Percentiles rank a stretch among this genome's conserved stretches.
phyloP scores from a whole-genome alignment of 2,329 filamentous ascomycete genomes.

The Penicillium italicum region DNA sequence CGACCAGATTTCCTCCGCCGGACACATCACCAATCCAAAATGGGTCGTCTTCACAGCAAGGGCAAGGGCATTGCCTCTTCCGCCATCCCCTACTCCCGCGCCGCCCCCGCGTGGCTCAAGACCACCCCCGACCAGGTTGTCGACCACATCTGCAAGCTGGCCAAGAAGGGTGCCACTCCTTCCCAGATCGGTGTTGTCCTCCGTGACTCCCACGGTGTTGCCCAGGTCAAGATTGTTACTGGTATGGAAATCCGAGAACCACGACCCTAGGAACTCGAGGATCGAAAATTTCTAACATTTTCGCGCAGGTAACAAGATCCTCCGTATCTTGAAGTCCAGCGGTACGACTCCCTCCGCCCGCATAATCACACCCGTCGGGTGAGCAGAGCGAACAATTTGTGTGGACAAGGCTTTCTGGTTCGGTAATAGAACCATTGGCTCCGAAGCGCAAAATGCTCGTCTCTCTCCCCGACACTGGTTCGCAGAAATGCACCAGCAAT shows the following conservation, averaged over 20 bases:
- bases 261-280: neutral
- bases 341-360: constrained; percentile 61
- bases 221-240: constrained; percentile 96
- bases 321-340: constrained; percentile 95
- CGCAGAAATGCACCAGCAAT: constrained; percentile 34
- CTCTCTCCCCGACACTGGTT: constrained; percentile 21
- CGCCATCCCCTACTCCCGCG: constrained; percentile 94
- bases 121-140: constrained; percentile 97
- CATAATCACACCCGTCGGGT: constrained; percentile 23
- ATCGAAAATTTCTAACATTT: constrained; percentile 38
- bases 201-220: constrained; percentile 95
- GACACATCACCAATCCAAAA: constrained; percentile 31
- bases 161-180: constrained; percentile 96
- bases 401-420: constrained; percentile 8
- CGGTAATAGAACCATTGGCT: constrained; percentile 4
- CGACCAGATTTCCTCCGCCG: constrained; percentile 27
- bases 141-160: constrained; percentile 98
- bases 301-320: constrained; percentile 90
- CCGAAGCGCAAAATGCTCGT: constrained; percentile 4
- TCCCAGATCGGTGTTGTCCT: constrained; percentile 99
- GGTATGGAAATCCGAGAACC: constrained; percentile 56
- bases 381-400: constrained; percentile 20
- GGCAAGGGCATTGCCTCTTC: constrained; percentile 98
- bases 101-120: constrained; percentile 93
- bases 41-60: constrained; percentile 92